These are phyloP conservation scores for Tinospora cordifolia DNA, from an alignment of 164 flowering plant species.

Conservation along the genomic window DNA sequence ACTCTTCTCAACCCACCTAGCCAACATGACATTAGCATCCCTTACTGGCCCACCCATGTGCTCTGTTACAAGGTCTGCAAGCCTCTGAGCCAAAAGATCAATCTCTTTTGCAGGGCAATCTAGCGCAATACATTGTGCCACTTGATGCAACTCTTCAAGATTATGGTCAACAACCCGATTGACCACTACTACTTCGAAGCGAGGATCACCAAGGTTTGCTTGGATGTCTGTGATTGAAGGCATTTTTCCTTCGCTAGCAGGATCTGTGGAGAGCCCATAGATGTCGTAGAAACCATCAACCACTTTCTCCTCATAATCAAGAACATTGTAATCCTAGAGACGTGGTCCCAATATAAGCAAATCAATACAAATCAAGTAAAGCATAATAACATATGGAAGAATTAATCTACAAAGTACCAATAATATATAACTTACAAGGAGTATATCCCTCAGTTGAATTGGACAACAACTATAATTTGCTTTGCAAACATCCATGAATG, in stretches of 20 bases:
- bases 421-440: not conserved
- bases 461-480: not conserved
- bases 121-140: slow-evolving; percentile 75
- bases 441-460: not conserved
- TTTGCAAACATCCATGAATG: not conserved
- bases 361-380: not conserved
- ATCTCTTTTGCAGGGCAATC: slow-evolving; percentile 55
- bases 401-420: not conserved
- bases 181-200: slow-evolving; percentile 75
- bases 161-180: slow-evolving; percentile 70
- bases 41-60: slow-evolving; percentile 96
- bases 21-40: slow-evolving; percentile 74
- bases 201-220: slow-evolving; percentile 44
- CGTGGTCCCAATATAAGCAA: slow-evolving; percentile 14
- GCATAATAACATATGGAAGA: not conserved
- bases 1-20: slow-evolving; percentile 81
- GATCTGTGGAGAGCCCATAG: slow-evolving; percentile 49
- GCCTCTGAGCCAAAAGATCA: slow-evolving; percentile 55
- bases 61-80: slow-evolving; percentile 84
- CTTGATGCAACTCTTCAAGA: slow-evolving; percentile 75
- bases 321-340: slow-evolving; percentile 72
- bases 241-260: slow-evolving; percentile 61
- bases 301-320: slow-evolving; percentile 87
- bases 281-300: slow-evolving; percentile 94
- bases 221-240: slow-evolving; percentile 84